Percentiles rank a stretch among this genome's conserved stretches.
phyloP scores from a whole-genome alignment of 1,139 yeast genomes.

The Magnusiomyces fungicola region DNA sequence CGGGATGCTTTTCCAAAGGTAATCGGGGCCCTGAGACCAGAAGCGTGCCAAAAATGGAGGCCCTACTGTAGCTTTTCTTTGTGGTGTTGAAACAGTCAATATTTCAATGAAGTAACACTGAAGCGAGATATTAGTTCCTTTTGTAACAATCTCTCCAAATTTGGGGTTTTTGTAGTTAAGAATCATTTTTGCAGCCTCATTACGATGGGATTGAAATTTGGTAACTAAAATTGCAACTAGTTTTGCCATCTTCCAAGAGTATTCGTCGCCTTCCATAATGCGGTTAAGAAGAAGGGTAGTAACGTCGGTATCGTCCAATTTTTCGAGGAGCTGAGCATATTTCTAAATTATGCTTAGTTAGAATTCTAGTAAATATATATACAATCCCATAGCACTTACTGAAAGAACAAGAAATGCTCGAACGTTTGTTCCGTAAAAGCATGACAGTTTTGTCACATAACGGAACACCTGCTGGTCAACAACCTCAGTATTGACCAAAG shows the following conservation, averaged over 20 bases:
- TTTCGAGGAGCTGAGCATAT: conserved; percentile 8
- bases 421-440: conserved; percentile 14
- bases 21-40: conserved; percentile 7
- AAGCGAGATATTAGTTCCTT: conserved; percentile 9
- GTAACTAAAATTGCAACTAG: conserved; percentile 10
- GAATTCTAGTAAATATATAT: background rate
- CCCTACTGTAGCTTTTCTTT: conserved; percentile 9
- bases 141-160: conserved; percentile 9
- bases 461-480: background rate
- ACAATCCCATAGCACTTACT: conserved; percentile 4
- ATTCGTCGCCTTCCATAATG: conserved; percentile 7
- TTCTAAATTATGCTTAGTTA: conserved; percentile 6
- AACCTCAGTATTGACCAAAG: background rate
- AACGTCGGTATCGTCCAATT: conserved; percentile 8
- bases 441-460: conserved; percentile 8
- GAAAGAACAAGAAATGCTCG: conserved; percentile 13
- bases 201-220: conserved; percentile 9
- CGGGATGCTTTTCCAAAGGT: conserved; percentile 11
- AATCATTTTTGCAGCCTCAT: conserved; percentile 11
- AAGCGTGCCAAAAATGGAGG: conserved; percentile 10
- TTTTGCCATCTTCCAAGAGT: conserved; percentile 16
- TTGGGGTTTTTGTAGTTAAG: conserved; percentile 1
- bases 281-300: conserved; percentile 12
- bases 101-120: conserved; percentile 14
- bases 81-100: conserved; percentile 9